Evolutionary conservation across 1,284 basidiomycete genomes (phyloP).

Genomic region (Trichosporon coremiiforme): DNA sequence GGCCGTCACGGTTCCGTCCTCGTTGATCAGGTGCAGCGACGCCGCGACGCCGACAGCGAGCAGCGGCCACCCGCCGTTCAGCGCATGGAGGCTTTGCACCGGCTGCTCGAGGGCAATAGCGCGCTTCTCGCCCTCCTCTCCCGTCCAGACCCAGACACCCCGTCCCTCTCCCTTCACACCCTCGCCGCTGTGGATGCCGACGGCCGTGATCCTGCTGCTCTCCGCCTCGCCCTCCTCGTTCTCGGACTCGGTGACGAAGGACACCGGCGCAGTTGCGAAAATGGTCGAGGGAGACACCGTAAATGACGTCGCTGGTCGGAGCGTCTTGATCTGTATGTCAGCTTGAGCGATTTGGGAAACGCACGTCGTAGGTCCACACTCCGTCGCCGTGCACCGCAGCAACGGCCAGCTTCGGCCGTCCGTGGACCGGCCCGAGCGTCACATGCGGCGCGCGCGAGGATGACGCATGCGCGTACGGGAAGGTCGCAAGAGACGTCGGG

Average conservation of each 20-base stretch:
- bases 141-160: conserved; percentile 49
- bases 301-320: conserved; percentile 51
- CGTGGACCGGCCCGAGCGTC: conserved; percentile 45
- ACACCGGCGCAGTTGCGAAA: conserved; percentile 48
- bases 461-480: conserved; percentile 45
- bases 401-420: conserved; percentile 46
- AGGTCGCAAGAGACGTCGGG: conserved; percentile 49
- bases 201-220: conserved; percentile 39
- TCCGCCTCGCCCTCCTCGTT: conserved; percentile 16
- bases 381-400: conserved; percentile 56
- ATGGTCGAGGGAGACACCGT: conserved; percentile 52
- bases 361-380: conserved; percentile 57
- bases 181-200: conserved; percentile 42
- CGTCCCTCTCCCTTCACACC: conserved; percentile 35
- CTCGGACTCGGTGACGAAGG: conserved; percentile 34
- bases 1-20: conserved; percentile 18
- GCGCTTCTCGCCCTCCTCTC: conserved; percentile 45
- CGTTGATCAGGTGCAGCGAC: conserved; percentile 17
- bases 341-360: conserved; percentile 17
- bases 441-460: conserved; percentile 48
- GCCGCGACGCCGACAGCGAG: conserved; percentile 25
- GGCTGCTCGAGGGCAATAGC: conserved; percentile 20
- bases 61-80: conserved; percentile 26
- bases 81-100: conserved; percentile 24
- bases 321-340: conserved; percentile 45